These are phyloP conservation scores for Pseudocercospora vitis DNA, from an alignment of 2,329 filamentous ascomycete genomes.

Conservation along the genomic window DNA sequence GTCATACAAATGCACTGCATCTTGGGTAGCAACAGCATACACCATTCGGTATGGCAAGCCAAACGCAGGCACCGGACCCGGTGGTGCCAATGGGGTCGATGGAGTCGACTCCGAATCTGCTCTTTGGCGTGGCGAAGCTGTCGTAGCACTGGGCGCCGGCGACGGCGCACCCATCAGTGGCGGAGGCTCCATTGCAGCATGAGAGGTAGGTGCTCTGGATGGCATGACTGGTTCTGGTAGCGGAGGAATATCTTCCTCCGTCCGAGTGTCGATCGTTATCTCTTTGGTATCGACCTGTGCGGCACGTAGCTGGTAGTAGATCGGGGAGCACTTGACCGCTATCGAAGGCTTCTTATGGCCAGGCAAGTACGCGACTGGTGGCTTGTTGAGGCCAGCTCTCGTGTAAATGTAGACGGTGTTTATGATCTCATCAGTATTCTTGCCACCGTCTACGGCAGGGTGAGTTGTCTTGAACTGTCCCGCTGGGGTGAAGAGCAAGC, in stretches of 20 bases:
- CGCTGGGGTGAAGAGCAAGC: slow-evolving; percentile 87
- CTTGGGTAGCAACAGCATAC: slow-evolving; percentile 95
- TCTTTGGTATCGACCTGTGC: slow-evolving; percentile 68
- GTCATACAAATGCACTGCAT: slow-evolving; percentile 91
- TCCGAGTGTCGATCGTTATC: slow-evolving; percentile 90
- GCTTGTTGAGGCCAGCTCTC: slow-evolving; percentile 91
- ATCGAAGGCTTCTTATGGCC: slow-evolving; percentile 98
- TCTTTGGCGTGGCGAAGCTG: slow-evolving; percentile 52
- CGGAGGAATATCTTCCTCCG: slow-evolving; percentile 77
- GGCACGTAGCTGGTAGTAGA: slow-evolving; percentile 80
- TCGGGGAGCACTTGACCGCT: slow-evolving; percentile 88
- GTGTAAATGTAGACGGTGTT: slow-evolving; percentile 99
- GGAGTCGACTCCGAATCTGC: slow-evolving; percentile 54
- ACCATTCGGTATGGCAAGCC: slow-evolving; percentile 88
- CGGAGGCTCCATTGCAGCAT: slow-evolving; percentile 79
- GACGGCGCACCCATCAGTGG: slow-evolving; percentile 59
- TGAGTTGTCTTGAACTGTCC: slow-evolving; percentile 89
- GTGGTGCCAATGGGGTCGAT: slow-evolving; percentile 52
- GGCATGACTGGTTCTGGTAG: slow-evolving; percentile 76
- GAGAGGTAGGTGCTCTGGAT: slow-evolving; percentile 57
- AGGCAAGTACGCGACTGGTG: slow-evolving; percentile 89
- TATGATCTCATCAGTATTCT: slow-evolving; percentile 78
- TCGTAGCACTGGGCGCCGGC: slow-evolving; percentile 50
- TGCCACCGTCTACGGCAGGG: slow-evolving; percentile 66
- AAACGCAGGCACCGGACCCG: slow-evolving; percentile 64